phyloP scores from a whole-genome alignment of 805 yeast genomes.

The Diddensiella caesifluorescens region DNA sequence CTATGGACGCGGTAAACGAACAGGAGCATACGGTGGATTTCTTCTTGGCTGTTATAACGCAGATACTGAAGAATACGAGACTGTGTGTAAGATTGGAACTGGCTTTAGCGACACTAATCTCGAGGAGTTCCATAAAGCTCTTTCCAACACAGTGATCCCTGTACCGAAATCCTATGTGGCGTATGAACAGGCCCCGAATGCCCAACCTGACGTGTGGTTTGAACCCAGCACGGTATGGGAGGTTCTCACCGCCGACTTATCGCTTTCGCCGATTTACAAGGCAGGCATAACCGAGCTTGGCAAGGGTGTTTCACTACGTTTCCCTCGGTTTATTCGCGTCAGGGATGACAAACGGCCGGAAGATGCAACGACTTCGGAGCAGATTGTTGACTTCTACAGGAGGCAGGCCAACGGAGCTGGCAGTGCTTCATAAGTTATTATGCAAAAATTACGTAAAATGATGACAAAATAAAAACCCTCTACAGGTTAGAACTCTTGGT shows the following conservation, averaged over 20 bases:
- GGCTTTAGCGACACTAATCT: conserved; percentile 89
- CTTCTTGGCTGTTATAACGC: conserved; percentile 83
- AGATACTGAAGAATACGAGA: conserved; percentile 88
- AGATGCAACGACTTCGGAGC: conserved; percentile 82
- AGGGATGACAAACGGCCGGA: conserved; percentile 83
- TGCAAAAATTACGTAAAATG: background rate
- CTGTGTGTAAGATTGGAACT: conserved; percentile 95
- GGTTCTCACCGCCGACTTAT: conserved; percentile 84
- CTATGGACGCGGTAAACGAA: conserved; percentile 88
- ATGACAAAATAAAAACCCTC: background rate
- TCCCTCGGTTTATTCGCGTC: conserved; percentile 77
- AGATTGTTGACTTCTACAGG: conserved; percentile 77
- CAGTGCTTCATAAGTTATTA: background rate
- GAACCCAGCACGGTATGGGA: conserved; percentile 83
- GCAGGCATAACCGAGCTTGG: conserved; percentile 72
- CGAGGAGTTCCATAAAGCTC: conserved; percentile 48
- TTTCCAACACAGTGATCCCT: conserved; percentile 61
- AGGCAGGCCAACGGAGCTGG: conserved; percentile 47
- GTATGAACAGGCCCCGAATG: conserved; percentile 58
- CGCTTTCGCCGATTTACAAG: conserved; percentile 82
- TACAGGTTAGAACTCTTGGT: conserved; percentile 9
- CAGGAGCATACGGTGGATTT: conserved; percentile 94
- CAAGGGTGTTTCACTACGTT: conserved; percentile 80
- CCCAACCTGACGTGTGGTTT: conserved; percentile 90
- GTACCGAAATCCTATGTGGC: conserved; percentile 63